Evolutionary conservation across 192 early-diverging fungal genomes (phyloP), one percentile per base, ranked within the genome.

Genomic region (Borealophlyctis nickersoniae): DNA sequence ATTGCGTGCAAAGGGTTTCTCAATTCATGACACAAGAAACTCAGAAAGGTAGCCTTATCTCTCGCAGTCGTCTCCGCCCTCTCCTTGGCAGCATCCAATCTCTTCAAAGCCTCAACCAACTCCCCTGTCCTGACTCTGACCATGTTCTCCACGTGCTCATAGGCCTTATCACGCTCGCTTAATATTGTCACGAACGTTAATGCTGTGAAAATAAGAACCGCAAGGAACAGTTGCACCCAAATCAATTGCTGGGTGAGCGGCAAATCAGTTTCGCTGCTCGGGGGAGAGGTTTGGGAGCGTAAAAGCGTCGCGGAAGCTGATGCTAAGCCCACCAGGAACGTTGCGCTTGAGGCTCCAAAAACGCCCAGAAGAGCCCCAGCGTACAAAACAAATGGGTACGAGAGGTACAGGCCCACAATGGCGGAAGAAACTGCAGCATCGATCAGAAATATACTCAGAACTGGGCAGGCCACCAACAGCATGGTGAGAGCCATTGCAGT

Each of bases 1-100:
- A 72, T 52, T 4, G 70, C 70, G 48, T 72, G 70, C 32, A 72
- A 50, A n/a, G 70, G 70, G 69, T 72, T 72, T 27, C 70, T 65
- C 16, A 72, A 30, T 31, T 70, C 68, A 32, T 70, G 68, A 58
- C 70, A 65, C 23, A 72, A 34, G 29, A 67, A 72, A 4, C 35
- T 28, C 49, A 72, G 29, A 60, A 72, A 72, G 29, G 29, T 33
- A 2, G 64, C 52, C 19, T 66, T 66, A 29, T 66, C 61, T 22
- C 29, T 63, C 23, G 23, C 35, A 16, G 39, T 29, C 36, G 23
- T 29, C 53, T 66, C 64, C 14, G 64, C 62, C 2, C 23, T 1
- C 23, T 32, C 64, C 62, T 66, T n/a, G 13, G 63, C 64, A 16
- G 28, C 26, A 22, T 58, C 53, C 53, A 63, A 63, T 2, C 32